Base-by-base conservation (phyloP, 352 stramenopile species). In the Globisporangium splendens region DNA sequence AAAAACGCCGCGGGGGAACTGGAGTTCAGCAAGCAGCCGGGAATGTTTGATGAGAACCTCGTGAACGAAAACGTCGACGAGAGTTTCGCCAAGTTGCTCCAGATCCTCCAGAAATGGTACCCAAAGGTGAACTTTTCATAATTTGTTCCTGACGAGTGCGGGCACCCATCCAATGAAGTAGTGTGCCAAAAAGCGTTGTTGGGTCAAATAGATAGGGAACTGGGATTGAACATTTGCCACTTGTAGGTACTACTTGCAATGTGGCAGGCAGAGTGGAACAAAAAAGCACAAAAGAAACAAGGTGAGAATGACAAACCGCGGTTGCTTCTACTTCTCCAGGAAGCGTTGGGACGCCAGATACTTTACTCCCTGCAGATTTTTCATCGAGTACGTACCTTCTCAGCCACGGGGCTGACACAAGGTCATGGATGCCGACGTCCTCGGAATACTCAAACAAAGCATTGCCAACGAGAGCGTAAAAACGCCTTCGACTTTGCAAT, bases 1-100 rank as follows among this genome's bases (percentile, higher is more conserved):
- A 83, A 88, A 35, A 99, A 99, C 73, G 95, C 96, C 0, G 75
- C 78, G 2, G 86, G 80, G 6, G 97, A 99, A 72, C 64, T 99
- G 56, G 95, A 86, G 12, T 99, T 93, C 53, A 83, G 87, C 31
- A 61, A 86, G 57, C 73, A 88, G 62, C 71, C 73, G 2, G 89
- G 89, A 33, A 78, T 92, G 51, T 97, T 98, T 61, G 88, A 98
- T 60, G 69, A 82, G 31, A 86, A 94, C 50, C 73, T 98, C 43
- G 75, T 97, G 49, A 98, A 98, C 70, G 79, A 80, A 52, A 76
- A 94, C 58, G 59, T 98, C 18, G 79, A 98, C 46, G 77, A 85
- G 46, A 88, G 83, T 44, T 97, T 94, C 66, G 41, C 33, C 8
- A 59, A 89, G 69, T 65, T 97, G 46, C 53, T 90, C 12, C 50